Evolutionary conservation across 2,329 filamentous ascomycete species (phyloP), one percentile per base, ranked within the genome.

Genomic region (Emmonsiellopsis sp.): DNA sequence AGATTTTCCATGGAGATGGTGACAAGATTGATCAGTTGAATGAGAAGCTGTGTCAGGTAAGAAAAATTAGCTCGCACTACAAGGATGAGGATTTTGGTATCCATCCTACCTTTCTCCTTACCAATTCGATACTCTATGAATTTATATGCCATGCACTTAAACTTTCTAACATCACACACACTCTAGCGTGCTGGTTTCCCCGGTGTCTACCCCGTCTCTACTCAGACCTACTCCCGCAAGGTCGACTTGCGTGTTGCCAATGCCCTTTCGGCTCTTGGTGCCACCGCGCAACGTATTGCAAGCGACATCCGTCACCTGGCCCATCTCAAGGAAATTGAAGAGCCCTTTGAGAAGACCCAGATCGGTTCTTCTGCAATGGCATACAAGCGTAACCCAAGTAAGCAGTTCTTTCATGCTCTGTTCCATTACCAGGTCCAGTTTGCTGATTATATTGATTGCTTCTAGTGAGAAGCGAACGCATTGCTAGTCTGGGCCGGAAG

Each of bases 161-260:
- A 26, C 5, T 26, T 26, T 5, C 20, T 26, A 26, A 26, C 20
- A 26, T 26, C 20, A 26, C 5, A 26, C 20, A 26, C 5, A 26
- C 20, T 26, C 20, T 26, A 26, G 20, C 20, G 20, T 26, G 80
- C 82, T n/a, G 82, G 82, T 20, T 86, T 86, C 66, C 68, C 69
- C 44, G 76, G 76, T 34, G 76, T 77, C 45, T 85, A 81, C 64
- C 78, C 79, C 57, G 81, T 89, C 55, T 86, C 84, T 7, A 83
- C 82, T 16, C 87, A 91, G 65, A 87, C 84, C 6, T 87, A 87
- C 72, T 84, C 86, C 4, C 81, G 89, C 58, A 93, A 93, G 73
- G 84, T 95, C 52, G 90, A 96, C 66, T 76, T 87, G 41, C 78
- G 85, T 54, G 77, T 95, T n/a, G 80, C 84, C 62, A 91, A 93